Conservation (phyloP, 169 alveolate species). For the Plasmodium knowlesi region DNA sequence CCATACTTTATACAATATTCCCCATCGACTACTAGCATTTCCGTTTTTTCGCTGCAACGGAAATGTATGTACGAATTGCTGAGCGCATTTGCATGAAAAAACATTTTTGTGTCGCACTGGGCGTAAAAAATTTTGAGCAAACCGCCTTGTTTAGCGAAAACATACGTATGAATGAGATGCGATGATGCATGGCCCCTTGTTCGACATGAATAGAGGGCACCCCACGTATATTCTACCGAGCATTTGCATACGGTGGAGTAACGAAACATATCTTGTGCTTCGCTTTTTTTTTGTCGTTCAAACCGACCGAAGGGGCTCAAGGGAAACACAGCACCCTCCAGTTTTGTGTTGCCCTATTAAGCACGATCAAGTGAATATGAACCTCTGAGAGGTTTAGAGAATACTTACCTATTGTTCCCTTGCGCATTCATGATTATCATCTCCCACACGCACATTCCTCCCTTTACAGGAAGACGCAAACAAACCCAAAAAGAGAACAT, state of each 20-base stretch:
- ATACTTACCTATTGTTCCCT: neutral
- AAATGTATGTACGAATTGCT: neutral
- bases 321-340: neutral
- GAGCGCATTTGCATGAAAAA: neutral
- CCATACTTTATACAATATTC: neutral
- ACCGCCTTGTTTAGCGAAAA: neutral
- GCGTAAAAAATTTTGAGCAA: neutral
- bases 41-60: neutral
- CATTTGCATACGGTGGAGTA: neutral
- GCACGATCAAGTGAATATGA: neutral
- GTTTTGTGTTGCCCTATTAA: neutral
- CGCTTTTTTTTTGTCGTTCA: neutral
- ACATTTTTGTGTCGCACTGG: neutral
- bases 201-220: neutral
- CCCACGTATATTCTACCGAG: neutral
- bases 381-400: neutral
- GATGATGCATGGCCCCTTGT: neutral
- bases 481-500: conserved; percentile 96
- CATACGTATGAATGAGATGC: neutral
- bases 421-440: neutral
- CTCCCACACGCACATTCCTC: neutral
- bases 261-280: neutral
- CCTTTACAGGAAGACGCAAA: conserved; percentile 75
- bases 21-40: neutral
- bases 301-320: neutral